Base-by-base conservation (phyloP, 306 rosid genomes). In the Herpetospermum pedunculosum region DNA sequence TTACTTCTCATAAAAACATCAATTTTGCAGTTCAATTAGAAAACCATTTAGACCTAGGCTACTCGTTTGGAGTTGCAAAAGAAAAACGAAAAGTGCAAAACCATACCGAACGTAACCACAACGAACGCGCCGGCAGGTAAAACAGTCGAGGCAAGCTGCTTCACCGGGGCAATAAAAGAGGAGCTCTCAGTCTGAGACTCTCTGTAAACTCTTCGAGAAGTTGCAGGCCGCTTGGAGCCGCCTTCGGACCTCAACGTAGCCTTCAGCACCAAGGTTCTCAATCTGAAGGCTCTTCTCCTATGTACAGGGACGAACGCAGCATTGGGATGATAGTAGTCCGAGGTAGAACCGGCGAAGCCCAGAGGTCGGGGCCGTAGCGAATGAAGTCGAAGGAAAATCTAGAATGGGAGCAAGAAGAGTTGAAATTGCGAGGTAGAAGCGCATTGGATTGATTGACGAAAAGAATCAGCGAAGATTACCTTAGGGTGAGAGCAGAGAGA, bases 91-190 rank as follows among this genome's bases (percentile, higher is more conserved):
- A 64, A 28, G 8, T 23, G 55, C 49, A 38, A 26, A 12, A 35
- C 25, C 25, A 50, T 91, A 94, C 99, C 97, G 37, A 91, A 85
- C 79, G 95, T 85, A 79, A 84, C 62, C 26, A 82, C 90, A 57
- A 91, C 67, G 77, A 91, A 79, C 2, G 70, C 75, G 52, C 91
- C 99, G 58, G 86, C 85, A 5, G 99, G 97, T 19, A 78, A 81
- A 35, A 81, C 89, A 71, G 72, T 40, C 21, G 89, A 84, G 26
- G 89, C 87, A 65, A 88, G 72, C 85, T 89, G 92, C 81, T 88
- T 84, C 62, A 87, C 76, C 3, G 95, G 87, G 13, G 87, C 85
- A 83, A 70, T 75, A 3, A 89, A 71, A 28, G 83, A 76, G 29
- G 87, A 71, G 76, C 85, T 77, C 57, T 40, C 77, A 60, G 79